A percentile compares a stretch with the other conserved stretches of the same genome.
Conservation (phyloP, 2,329 filamentous ascomycete genomes). For the Fusarium sp. region DNA sequence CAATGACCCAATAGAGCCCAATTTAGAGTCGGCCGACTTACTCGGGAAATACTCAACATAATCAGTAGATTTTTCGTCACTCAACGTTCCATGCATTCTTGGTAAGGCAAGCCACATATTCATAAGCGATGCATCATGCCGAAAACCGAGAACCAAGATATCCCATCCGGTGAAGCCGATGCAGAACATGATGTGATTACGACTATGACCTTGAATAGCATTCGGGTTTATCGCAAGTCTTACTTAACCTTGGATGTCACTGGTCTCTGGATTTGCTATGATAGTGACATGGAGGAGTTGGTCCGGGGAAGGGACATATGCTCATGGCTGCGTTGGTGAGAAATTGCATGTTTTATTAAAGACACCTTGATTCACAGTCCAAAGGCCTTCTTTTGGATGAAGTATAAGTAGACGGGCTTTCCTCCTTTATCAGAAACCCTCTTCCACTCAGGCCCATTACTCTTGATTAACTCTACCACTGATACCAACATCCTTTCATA, state of each 20-base stretch:
- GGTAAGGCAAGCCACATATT: conserved; percentile 25
- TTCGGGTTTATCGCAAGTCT: neutral
- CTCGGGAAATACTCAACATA: neutral
- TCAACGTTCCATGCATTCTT: conserved; percentile 22
- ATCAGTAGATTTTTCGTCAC: neutral
- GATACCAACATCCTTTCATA: neutral
- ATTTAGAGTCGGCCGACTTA: conserved; percentile 5
- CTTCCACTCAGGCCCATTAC: neutral
- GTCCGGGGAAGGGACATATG: neutral
- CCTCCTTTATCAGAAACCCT: neutral
- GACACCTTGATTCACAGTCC: neutral
- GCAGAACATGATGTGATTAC: neutral
- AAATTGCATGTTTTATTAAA: neutral
- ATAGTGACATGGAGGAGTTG: neutral
- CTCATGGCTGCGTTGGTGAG: neutral
- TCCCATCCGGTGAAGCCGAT: neutral
- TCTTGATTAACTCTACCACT: neutral
- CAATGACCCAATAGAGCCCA: neutral
- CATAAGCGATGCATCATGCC: conserved; percentile 13
- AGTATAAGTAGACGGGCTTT: conserved; percentile 3
- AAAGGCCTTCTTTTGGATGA: no score
- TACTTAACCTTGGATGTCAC: neutral
- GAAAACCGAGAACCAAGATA: conserved; percentile 1
- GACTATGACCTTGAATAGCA: neutral
- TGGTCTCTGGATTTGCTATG: neutral